Base-by-base conservation (phyloP, 2,329 filamentous ascomycete genomes). In the Microthyrium microscopicum region DNA sequence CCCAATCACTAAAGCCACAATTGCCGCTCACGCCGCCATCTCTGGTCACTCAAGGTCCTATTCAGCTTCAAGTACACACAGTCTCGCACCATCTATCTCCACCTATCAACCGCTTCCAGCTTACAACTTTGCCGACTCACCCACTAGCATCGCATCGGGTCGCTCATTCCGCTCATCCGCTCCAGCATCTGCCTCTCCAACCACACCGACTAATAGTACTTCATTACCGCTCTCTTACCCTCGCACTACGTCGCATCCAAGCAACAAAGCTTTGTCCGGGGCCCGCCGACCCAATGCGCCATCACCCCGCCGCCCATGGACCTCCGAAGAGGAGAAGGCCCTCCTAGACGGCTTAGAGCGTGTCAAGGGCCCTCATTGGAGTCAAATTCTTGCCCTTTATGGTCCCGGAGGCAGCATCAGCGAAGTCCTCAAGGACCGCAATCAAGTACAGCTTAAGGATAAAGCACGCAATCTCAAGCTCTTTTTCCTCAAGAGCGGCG, bases 281-380 rank as follows among this genome's bases (percentile, higher is more conserved):
- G 26, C 15, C 13, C 26, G 17, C 11, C 27, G 34, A 12, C 59
- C 63, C 1, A 64, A 65, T 7, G 50, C 64, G 8, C 66, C 66
- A 4, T 68, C 60, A 33, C 64, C 68, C 44, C 69, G 84, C 20
- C 70, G 84, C 19, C 82, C 84, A 0, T 93, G 84, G 84, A 82
- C 77, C 1, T 74, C 78, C 4, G 81, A 89, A 41, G 84, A 93
- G 54, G 84, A 93, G 50, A 83, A 84, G 52, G 83, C 84, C 0
- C 63, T 93, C 13, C 87, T 93, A 77, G 72, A 78, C 31, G 84
- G 84, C 1, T 68, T 93, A 4, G 84, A 91, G 47, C 73, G 78
- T 50, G 84, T 93, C 29, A 84, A 85, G 49, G 84, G 84, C 0
- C 84, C 84, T 13, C 83, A 93, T 47, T 93, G 84, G 84, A 87